These are phyloP conservation scores for Amphicarpaea edgeworthii DNA, from an alignment of 306 rosid genomes.

Conservation along the genomic window DNA sequence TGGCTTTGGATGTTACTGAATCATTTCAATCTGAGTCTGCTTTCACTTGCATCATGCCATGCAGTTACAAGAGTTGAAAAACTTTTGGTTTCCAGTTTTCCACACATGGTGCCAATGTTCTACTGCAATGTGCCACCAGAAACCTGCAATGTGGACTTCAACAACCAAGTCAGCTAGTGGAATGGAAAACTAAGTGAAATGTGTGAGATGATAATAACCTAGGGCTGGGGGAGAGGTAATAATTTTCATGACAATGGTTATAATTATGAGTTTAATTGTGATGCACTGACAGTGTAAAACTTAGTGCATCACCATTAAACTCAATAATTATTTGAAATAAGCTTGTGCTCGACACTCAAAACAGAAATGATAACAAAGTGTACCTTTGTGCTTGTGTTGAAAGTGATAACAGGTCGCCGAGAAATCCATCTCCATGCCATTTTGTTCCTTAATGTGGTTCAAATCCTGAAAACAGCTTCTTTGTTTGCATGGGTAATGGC, in stretches of 20 bases:
- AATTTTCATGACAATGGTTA: not conserved
- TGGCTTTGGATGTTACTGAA: not conserved
- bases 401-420: not conserved
- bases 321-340: not conserved
- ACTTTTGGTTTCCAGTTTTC: not conserved
- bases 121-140: not conserved
- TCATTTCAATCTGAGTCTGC: not conserved
- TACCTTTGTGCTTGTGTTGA: not conserved
- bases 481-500: not conserved
- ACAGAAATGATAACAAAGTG: not conserved
- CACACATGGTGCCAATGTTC: not conserved
- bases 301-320: too few species aligned
- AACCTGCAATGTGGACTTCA: not conserved
- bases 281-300: too few species aligned
- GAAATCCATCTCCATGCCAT: conserved; percentile 5
- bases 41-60: not conserved
- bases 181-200: not conserved
- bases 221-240: not conserved
- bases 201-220: too few species aligned
- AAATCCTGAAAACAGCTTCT: not conserved
- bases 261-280: too few species aligned
- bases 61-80: not conserved
- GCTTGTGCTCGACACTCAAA: not conserved
- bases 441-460: not conserved
- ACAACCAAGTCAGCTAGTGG: not conserved